Conservation (phyloP, 179 eudicot genomes). For the Corrigiola litoralis region DNA sequence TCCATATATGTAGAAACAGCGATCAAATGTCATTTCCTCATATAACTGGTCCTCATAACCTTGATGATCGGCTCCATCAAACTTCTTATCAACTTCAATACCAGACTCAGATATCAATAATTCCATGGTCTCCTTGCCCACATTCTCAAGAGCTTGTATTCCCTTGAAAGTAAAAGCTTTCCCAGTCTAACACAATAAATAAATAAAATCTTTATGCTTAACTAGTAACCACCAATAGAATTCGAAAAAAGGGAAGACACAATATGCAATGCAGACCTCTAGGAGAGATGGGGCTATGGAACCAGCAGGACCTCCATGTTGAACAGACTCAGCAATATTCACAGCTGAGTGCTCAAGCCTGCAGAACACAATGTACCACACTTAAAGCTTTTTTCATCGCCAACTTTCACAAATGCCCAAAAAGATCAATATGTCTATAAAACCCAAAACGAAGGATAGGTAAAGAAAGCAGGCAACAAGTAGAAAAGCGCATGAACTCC, state of each 20-base stretch:
- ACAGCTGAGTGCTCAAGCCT: conserved; percentile 82
- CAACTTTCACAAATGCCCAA: neutral
- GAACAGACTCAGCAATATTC: conserved; percentile 57
- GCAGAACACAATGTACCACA: conserved; percentile 15
- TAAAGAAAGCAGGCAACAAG: neutral
- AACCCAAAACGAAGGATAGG: neutral
- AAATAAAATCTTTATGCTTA: neutral
- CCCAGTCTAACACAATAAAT: conserved; percentile 56
- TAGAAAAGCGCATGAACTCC: neutral
- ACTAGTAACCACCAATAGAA: neutral
- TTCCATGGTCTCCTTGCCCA: conserved; percentile 96
- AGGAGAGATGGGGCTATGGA: conserved; percentile 63
- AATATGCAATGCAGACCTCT: conserved; percentile 46
- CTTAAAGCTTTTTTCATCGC: neutral
- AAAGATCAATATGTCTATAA: neutral
- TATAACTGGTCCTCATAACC: conserved; percentile 60
- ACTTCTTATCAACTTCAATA: conserved; percentile 53
- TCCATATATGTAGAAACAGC: conserved; percentile 97
- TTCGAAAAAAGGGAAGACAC: neutral
- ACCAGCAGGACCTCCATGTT: conserved; percentile 56
- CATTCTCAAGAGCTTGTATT: conserved; percentile 88
- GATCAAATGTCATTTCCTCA: conserved; percentile 87
- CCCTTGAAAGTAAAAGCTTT: conserved; percentile 91
- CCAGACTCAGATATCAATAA: conserved; percentile 87
- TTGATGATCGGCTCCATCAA: conserved; percentile 35